A percentile compares a stretch with the other conserved stretches of the same genome.
phyloP scores from a whole-genome alignment of 192 early-diverging fungal species.

The Linnemannia exigua region DNA sequence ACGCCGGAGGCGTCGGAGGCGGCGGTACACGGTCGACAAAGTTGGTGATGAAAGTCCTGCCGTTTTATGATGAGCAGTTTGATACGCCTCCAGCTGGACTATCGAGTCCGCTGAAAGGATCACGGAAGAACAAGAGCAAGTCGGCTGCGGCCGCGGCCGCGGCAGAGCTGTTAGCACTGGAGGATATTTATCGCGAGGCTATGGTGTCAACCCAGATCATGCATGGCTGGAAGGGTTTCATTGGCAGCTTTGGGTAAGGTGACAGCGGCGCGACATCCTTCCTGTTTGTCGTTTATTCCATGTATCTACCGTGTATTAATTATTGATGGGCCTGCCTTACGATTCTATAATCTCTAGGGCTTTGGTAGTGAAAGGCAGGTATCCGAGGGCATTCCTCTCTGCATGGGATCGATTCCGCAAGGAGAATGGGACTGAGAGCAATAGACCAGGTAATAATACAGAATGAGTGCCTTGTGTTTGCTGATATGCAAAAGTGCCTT shows the following conservation, averaged over 20 bases:
- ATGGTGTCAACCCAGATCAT: constrained; percentile 63
- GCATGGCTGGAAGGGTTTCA: constrained; percentile 51
- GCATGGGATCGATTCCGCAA: constrained; percentile 81
- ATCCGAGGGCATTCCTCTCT: constrained; percentile 74
- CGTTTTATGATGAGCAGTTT: constrained; percentile 71
- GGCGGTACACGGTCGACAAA: constrained; percentile 46
- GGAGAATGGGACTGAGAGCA: constrained; percentile 77
- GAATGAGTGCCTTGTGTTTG: background rate
- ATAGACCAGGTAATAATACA: constrained; percentile 66
- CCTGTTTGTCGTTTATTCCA: background rate
- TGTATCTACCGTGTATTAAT: too few species aligned
- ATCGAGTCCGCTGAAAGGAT: constrained; percentile 63
- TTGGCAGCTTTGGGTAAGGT: constrained; percentile 56
- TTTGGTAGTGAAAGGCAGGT: constrained; percentile 76
- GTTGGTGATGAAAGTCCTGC: constrained; percentile 86
- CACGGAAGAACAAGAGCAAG: constrained; percentile 73
- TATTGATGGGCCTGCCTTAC: constrained; percentile 18
- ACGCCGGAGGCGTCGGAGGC: too few species aligned
- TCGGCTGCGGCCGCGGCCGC: constrained; percentile 53
- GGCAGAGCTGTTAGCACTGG: constrained; percentile 17
- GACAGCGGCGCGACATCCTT: too few species aligned
- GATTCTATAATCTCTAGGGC: constrained; percentile 60
- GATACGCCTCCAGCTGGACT: constrained; percentile 53
- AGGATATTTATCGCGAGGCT: constrained; percentile 60
- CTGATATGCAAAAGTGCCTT: background rate